These are phyloP conservation scores for Pancytospora philotis DNA, from an alignment of 371 early-diverging fungal species.

Conservation along the genomic window DNA sequence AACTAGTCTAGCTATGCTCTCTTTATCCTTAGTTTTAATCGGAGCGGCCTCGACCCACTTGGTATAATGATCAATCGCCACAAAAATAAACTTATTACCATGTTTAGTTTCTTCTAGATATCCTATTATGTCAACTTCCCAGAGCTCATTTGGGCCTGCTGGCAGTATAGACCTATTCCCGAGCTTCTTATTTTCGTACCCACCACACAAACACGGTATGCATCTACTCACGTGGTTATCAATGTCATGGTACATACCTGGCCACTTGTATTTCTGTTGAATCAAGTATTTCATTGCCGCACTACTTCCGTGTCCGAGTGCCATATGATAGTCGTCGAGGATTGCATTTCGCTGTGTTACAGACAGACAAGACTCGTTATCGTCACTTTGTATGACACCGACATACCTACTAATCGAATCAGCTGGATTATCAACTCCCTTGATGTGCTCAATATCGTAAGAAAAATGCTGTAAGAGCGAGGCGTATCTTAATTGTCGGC, in stretches of 20 bases:
- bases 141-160: not conserved
- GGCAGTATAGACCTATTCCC: not conserved
- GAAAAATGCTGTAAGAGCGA: conserved; percentile 2
- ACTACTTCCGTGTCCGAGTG: not conserved
- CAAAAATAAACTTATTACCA: not conserved
- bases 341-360: too few relatives aligned
- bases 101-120: not conserved
- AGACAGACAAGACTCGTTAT: too few relatives aligned
- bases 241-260: not conserved
- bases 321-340: not conserved
- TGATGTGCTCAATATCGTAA: conserved; percentile 12
- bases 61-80: not conserved
- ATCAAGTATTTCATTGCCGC: not conserved
- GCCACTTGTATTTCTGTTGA: not conserved
- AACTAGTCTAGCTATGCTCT: not conserved
- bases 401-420: conserved; percentile 12
- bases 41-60: not conserved
- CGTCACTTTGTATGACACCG: not conserved
- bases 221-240: not conserved
- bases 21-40: not conserved
- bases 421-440: conserved; percentile 17
- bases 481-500: conserved; percentile 5
- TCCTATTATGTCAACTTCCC: not conserved
- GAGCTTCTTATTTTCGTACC: not conserved
- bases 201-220: not conserved